Evolutionary conservation across 352 stramenopile genomes (phyloP).

Genomic region (Lagenidium sp.): DNA sequence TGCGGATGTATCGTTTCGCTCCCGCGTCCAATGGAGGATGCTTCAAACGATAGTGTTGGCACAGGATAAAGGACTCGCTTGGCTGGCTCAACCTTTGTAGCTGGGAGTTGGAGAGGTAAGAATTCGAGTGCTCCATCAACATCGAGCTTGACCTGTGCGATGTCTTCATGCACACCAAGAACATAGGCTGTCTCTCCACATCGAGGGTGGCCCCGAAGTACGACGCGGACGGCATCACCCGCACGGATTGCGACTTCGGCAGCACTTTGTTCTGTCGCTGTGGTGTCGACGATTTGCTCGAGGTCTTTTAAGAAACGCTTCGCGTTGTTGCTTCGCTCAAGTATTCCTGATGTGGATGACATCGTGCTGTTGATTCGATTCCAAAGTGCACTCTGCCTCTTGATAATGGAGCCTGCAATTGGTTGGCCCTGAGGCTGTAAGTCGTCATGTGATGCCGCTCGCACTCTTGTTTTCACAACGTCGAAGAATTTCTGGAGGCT

Average conservation of each 20-base stretch:
- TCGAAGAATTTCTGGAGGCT: constrained; percentile 53
- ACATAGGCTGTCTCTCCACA: constrained; percentile 75
- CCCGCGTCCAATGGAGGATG: constrained; percentile 24
- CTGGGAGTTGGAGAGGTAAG: constrained; percentile 49
- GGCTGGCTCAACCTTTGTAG: constrained; percentile 39
- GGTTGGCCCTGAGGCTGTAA: constrained; percentile 7
- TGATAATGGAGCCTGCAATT: constrained; percentile 1
- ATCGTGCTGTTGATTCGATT: too few species aligned
- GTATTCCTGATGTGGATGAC: too few species aligned
- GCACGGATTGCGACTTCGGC: constrained; percentile 24
- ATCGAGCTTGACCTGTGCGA: constrained; percentile 77
- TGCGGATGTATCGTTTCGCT: constrained; percentile 26
- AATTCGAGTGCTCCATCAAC: constrained; percentile 76
- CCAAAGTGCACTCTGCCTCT: constrained; percentile 2
- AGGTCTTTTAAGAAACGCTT: constrained; percentile 51
- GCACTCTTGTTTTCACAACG: constrained; percentile 45
- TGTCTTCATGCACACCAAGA: constrained; percentile 42
- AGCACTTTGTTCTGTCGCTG: constrained; percentile 26
- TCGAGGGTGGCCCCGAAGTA: constrained; percentile 64
- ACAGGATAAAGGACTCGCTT: constrained; percentile 53
- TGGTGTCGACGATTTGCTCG: constrained; percentile 38
- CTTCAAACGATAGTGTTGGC: constrained; percentile 51
- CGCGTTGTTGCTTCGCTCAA: constrained; percentile 34
- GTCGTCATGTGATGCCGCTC: too few species aligned
- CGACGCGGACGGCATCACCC: constrained; percentile 57